phyloP scores from a whole-genome alignment of 768 basidiomycete genomes.

The Crassisporium funariophilum region DNA sequence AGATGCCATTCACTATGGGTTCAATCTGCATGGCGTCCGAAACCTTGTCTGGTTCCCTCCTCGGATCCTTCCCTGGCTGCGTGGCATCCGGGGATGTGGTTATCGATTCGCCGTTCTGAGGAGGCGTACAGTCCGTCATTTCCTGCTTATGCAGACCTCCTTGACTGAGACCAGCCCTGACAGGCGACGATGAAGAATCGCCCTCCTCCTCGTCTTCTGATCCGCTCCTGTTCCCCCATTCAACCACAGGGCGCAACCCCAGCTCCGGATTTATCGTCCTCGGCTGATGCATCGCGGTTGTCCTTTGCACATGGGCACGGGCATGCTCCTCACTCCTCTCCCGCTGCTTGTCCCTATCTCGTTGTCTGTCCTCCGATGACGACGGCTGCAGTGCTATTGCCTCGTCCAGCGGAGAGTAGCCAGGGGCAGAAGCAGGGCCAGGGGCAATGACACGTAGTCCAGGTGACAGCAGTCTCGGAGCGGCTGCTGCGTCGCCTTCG shows the following conservation, averaged over 20 bases:
- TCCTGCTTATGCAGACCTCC: too few relatives aligned
- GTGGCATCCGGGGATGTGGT: too few relatives aligned
- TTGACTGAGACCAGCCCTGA: too few relatives aligned
- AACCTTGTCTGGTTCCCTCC: too few relatives aligned
- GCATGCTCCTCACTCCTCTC: constrained; percentile 4
- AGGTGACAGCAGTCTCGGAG: constrained; percentile 28
- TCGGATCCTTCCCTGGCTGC: too few relatives aligned
- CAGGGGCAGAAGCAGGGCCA: constrained; percentile 1
- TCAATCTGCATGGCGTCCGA: too few relatives aligned
- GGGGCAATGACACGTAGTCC: constrained; percentile 10
- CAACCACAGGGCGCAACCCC: constrained; percentile 18
- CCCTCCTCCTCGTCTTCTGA: constrained; percentile 8
- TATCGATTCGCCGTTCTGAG: too few relatives aligned
- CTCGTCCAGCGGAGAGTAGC: constrained; percentile 10
- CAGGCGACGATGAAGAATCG: too few relatives aligned
- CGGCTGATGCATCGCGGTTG: too few relatives aligned
- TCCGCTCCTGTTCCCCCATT: constrained; percentile 16
- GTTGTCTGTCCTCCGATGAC: background rate
- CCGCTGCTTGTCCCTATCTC: background rate
- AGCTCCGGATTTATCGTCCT: background rate
- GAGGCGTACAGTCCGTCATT: too few relatives aligned
- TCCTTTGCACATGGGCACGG: too few relatives aligned
- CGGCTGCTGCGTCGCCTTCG: background rate
- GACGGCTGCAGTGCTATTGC: constrained; percentile 5
- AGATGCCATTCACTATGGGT: too few relatives aligned